Percentiles rank a stretch among this genome's conserved stretches.
Evolutionary conservation across 192 early-diverging fungal genomes (phyloP).

Genomic region (Umbelopsis ramanniana): DNA sequence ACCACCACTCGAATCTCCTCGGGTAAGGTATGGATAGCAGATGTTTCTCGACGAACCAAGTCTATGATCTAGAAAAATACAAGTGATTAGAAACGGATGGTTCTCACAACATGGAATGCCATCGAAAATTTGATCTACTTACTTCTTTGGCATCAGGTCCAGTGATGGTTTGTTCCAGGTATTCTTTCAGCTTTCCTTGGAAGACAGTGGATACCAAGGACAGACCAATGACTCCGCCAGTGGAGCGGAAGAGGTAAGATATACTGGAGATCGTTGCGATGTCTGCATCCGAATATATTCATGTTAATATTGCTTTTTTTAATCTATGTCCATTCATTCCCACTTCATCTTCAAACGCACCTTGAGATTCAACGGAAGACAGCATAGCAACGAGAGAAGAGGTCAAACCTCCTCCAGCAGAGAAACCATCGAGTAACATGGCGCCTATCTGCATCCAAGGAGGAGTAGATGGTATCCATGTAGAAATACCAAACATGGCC

Average conservation of each 20-base stretch:
- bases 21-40: background rate
- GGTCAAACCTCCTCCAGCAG: conserved; percentile 57
- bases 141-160: conserved; percentile 40
- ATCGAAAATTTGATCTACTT: too few species aligned
- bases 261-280: conserved; percentile 55
- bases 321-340: background rate
- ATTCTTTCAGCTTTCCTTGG: conserved; percentile 35
- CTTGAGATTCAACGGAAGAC: conserved; percentile 51
- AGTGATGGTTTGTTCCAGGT: conserved; percentile 29
- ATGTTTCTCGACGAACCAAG: conserved; percentile 16
- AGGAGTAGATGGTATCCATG: conserved; percentile 56
- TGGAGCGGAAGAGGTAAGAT: conserved; percentile 50
- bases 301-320: background rate
- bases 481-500: conserved; percentile 55
- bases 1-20: background rate
- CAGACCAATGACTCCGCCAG: conserved; percentile 61
- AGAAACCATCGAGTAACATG: conserved; percentile 53
- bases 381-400: conserved; percentile 55
- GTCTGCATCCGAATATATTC: conserved; percentile 29
- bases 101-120: too few species aligned
- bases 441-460: background rate
- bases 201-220: conserved; percentile 47
- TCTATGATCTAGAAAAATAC: background rate
- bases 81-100: background rate
- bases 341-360: conserved; percentile 22